Evolutionary conservation across 2,329 filamentous ascomycete species (phyloP).

Genomic region (Clarireedia hainanense): DNA sequence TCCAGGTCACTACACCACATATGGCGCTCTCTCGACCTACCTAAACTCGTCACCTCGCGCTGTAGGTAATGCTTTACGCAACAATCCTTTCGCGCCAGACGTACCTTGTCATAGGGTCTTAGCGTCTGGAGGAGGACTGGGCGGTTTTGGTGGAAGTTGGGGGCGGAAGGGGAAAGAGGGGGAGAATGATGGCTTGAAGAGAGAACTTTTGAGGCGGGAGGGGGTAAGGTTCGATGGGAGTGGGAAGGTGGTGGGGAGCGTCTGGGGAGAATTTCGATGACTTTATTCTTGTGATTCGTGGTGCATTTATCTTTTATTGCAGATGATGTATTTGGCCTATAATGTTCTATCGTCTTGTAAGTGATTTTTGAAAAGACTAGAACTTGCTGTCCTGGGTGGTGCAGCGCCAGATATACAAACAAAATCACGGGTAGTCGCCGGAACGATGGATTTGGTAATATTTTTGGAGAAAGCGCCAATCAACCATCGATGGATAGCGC

Average conservation of each 20-base stretch:
- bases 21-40: conserved; percentile 61
- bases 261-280: conserved; percentile 19
- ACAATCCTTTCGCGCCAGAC: conserved; percentile 75
- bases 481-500: too few relatives aligned
- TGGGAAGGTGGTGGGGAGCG: conserved; percentile 48
- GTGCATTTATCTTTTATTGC: not conserved
- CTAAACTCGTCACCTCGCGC: conserved; percentile 66
- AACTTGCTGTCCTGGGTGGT: too few relatives aligned
- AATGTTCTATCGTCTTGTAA: too few relatives aligned
- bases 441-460: too few relatives aligned
- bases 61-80: conserved; percentile 67
- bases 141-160: conserved; percentile 64
- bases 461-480: too few relatives aligned
- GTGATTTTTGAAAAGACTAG: too few relatives aligned
- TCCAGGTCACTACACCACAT: conserved; percentile 66
- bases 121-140: conserved; percentile 62
- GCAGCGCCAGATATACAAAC: too few relatives aligned
- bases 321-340: too few relatives aligned
- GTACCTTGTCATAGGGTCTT: conserved; percentile 79
- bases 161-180: conserved; percentile 52
- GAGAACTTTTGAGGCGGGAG: conserved; percentile 48
- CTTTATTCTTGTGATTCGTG: not conserved
- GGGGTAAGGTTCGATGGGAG: conserved; percentile 55
- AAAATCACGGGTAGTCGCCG: too few relatives aligned
- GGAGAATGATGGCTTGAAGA: conserved; percentile 56